phyloP scores from a whole-genome alignment of 768 basidiomycete species.

The Boletellus ananiceps region DNA sequence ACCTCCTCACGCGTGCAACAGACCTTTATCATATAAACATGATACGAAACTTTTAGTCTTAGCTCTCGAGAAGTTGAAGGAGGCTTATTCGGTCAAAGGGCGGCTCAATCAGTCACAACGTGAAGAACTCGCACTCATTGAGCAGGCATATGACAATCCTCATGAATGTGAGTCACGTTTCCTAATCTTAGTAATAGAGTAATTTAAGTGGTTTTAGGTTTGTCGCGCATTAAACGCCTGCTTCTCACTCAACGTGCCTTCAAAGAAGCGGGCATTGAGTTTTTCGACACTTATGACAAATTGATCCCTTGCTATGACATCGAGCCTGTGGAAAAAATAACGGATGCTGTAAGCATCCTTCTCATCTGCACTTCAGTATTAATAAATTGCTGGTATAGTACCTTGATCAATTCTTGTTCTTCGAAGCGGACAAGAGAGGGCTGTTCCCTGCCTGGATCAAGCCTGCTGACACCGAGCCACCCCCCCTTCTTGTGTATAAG shows the following conservation, averaged over 20 bases:
- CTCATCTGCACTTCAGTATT: neutral
- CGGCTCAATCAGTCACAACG: slow-evolving; percentile 97
- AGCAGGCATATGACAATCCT: slow-evolving; percentile 99
- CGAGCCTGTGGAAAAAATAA: slow-evolving; percentile 99
- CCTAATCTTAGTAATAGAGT: neutral
- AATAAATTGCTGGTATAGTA: slow-evolving; percentile 46
- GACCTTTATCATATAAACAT: slow-evolving; percentile 96
- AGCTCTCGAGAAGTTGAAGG: slow-evolving; percentile 96
- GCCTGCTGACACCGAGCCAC: slow-evolving; percentile 95
- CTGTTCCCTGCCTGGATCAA: slow-evolving; percentile 99
- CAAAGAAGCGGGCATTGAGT: slow-evolving; percentile 96
- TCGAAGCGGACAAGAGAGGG: slow-evolving; percentile 97
- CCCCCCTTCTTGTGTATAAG: slow-evolving; percentile 96
- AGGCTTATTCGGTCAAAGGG: slow-evolving; percentile 97
- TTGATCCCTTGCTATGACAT: slow-evolving; percentile 99
- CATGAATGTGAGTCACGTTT: slow-evolving; percentile 72
- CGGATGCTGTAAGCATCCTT: slow-evolving; percentile 71
- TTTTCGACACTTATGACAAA: slow-evolving; percentile 97
- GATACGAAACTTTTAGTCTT: slow-evolving; percentile 97
- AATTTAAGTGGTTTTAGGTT: slow-evolving; percentile 37
- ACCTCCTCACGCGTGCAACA: slow-evolving; percentile 22
- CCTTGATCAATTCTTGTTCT: slow-evolving; percentile 97
- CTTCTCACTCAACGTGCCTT: slow-evolving; percentile 96
- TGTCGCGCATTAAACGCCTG: slow-evolving; percentile 97
- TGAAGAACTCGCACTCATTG: slow-evolving; percentile 95